Evolutionary conservation across 2,329 filamentous ascomycete species (phyloP), one percentile per base, ranked within the genome.

Genomic region (Apiospora sp.): DNA sequence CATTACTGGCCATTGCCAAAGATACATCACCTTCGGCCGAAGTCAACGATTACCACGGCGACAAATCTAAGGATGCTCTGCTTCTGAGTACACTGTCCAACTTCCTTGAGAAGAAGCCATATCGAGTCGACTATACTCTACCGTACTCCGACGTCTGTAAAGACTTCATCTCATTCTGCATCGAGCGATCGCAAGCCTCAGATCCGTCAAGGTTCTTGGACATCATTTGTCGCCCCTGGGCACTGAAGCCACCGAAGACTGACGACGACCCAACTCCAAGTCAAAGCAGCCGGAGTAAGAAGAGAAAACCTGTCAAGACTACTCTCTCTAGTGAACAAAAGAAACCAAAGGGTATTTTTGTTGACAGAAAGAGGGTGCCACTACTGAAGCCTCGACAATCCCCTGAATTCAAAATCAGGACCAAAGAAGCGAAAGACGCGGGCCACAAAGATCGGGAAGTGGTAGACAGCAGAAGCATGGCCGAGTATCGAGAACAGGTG

Each of bases 151-250:
- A 84, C 48, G 78, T 83, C 3, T 83, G 77, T 71, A 75, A 77
- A 41, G 77, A 83, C 12, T 84, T 84, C 67, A 75, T 83, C 16
- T 27, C 76, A 12, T 83, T 83, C 68, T 77, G 73, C 22, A 81
- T 83, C 8, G 34, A 72, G 5, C 68, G 70, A 16, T 69, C 30
- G 8, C 73, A 37, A 14, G 71, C 68, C 19, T 34, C 69, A 3
- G 78, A 82, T 54, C 73, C 70, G 80, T 34, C 51, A 19, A 30
- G 51, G 16, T 27, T 30, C 16, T 34, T 58, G 27, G 51, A 58
- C 19, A 58, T 58, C 8, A 5, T 58, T 6, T 58, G 51, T 3
- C 51, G 51, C 14, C 51, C 51, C 2, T 58, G 51, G 51, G 51
- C 51, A 19, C 16, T 27, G 27, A 19, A 34, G 27, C 14, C 27